Evolutionary conservation across 768 basidiomycete species (phyloP), one percentile per base, ranked within the genome.

Genomic region (Rhodocollybia butyracea): DNA sequence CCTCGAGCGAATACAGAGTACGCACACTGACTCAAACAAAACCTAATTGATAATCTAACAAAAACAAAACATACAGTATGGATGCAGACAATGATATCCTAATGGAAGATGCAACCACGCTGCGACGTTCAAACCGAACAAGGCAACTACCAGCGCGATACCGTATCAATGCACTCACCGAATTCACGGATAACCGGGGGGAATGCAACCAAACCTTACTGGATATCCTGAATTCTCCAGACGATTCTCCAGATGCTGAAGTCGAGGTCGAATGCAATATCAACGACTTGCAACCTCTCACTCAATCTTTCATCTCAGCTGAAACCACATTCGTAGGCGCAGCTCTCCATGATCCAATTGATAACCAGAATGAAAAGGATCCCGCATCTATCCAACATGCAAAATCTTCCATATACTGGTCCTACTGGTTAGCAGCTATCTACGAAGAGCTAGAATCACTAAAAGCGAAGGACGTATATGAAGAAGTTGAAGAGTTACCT

Each of bases 381-480:
- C 58, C 58, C 2, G 31, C 43, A 38, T 46, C 58, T 8, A 7
- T 63, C 2, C 30, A 59, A 53, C 24, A 69, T 60, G 39, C 64
- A 61, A 58, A 67, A 64, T 5, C 63, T 56, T 61, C 45, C 47
- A 24, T 65, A 57, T 57, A 63, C 45, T 55, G 58, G 59, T 11
- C 52, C 1, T 29, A 61, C 15, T 57, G 55, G 59, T 38, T 62
- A 39, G 24, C 42, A 27, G 55, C 56, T 5, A 52, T 63, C 55
- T 24, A 54, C 8, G 59, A 61, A 34, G 59, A 60, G 45, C 11
- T 71, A 59, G 63, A 70, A 67, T 30, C 56, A 4, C 55, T 60
- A 8, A 52, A 57, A 29, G 57, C 43, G 21, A 64, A 58, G n/a
- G 60, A 57, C 13, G 56, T 56, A 5, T 66, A 61, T 40, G 43